Base-by-base conservation (phyloP, 352 stramenopile species). In the Phytophthora nicotianae region DNA sequence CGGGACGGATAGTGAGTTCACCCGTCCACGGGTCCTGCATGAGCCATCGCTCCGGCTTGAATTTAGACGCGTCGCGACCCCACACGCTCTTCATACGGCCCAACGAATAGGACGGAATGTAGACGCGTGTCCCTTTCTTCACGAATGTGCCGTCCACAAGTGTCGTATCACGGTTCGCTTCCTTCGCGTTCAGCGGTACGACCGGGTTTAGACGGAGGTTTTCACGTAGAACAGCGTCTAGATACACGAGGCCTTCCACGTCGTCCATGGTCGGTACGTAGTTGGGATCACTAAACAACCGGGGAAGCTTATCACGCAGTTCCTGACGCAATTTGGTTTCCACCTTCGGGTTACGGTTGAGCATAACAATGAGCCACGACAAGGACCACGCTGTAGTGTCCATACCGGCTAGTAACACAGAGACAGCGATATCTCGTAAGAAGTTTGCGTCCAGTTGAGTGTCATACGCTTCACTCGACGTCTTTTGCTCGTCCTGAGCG, bases 321-420 rank as follows among this genome's bases (percentile, higher is more conserved):
- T 93, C 85, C 9, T 75, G 62, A 0, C 75, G 64, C 20, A 92
- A 62, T 24, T 78, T 77, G 0, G 62, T 57, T 41, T 73, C 52
- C 1, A 89, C 71, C 16, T 84, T 50, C 11, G 86, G 87, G 58
- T 95, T 70, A 13, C 73, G 77, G 47, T 76, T 74, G 4, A 96
- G 61, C 54, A 79, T 76, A 50, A 88, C 81, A 21, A 95, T 71
- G 6, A 90, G 58, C 89, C 89, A 96, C 26, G 65, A 76, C 20
- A 96, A 48, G 26, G 84, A 85, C 49, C 50, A 72, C 1, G 86
- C 82, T 0, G 89, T 95, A 0, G 82, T 96, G 52, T 95, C 89
- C 26, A 87, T 78, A 4, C 86, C 89, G 13, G 79, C 88, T 19
- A 88, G 51, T 24, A 96, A 60, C 43, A 96, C 81, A 10, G 74